A percentile compares a stretch with the other conserved stretches of the same genome.
Evolutionary conservation across 2,329 filamentous ascomycete genomes (phyloP).

Genomic region (Neonectria ditissima): DNA sequence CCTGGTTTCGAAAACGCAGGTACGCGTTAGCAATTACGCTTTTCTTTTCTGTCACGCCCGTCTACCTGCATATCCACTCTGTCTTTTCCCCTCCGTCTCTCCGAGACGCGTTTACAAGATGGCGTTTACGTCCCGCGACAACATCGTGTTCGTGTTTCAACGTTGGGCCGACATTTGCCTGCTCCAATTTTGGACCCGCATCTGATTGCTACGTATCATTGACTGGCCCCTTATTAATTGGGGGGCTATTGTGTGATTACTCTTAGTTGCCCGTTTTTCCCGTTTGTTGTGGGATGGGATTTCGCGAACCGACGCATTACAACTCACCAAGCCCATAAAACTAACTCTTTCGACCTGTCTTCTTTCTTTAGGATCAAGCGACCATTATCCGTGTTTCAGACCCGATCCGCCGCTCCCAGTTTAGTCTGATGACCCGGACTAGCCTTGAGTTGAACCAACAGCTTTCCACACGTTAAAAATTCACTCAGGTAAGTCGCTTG

Average conservation of each 20-base stretch:
- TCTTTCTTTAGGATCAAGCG: conserved; percentile 30
- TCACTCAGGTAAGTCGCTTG: conserved; percentile 35
- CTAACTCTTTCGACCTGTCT: conserved; percentile 32
- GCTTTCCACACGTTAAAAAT: conserved; percentile 28
- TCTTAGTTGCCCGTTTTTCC: conserved; percentile 23
- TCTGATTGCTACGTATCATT: conserved; percentile 37
- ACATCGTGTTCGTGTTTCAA: conserved; percentile 30
- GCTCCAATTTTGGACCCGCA: conserved; percentile 41
- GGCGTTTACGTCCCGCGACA: conserved; percentile 24
- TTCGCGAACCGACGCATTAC: conserved; percentile 22
- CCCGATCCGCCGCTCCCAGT: conserved; percentile 26
- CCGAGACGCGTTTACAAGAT: conserved; percentile 28
- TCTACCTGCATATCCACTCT: conserved; percentile 8
- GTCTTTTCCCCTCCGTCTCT: conserved; percentile 8
- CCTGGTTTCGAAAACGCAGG: conserved; percentile 4
- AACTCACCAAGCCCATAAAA: conserved; percentile 24
- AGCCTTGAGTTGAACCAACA: conserved; percentile 32
- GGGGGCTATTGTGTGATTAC: conserved; percentile 24
- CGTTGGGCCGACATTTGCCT: conserved; percentile 20
- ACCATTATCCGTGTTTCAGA: conserved; percentile 32
- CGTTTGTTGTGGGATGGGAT: conserved; percentile 28
- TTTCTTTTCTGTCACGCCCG: conserved; percentile 4
- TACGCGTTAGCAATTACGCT: conserved; percentile 10
- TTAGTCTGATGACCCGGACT: conserved; percentile 28
- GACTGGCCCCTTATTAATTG: conserved; percentile 25